Evolutionary conservation across 805 yeast species (phyloP), one percentile per base, ranked within the genome.

Genomic region (Metschnikowia continentalis): DNA sequence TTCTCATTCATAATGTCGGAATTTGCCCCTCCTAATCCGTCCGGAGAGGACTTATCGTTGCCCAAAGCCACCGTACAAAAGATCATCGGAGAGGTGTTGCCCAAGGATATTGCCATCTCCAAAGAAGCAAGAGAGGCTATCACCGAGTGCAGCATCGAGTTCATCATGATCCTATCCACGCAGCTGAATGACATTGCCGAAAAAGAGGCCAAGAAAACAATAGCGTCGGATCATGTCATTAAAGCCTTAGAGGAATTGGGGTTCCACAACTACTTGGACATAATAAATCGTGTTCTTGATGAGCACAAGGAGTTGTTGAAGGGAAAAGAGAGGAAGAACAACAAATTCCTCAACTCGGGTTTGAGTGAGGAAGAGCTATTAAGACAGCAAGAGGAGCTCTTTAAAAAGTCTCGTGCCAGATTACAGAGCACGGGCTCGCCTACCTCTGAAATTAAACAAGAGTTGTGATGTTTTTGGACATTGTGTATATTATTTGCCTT

Each of bases 101-200:
- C 97, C 15, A 72, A 81, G n/a, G 97, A 91, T 63, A 76, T 88
- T 50, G 83, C 91, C 6, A 90, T 92, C 59, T 83, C 96, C 38
- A 88, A 91, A 59, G 98, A 94, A 57, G 96, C 97, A 2, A 77
- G 97, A 51, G 98, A 92, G 62, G 94, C 96, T 41, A 80, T 94
- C 42, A 92, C 96, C 41, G 97, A 94, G 65, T 92, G 97, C 67
- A 90, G 97, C 61, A 90, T 94, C 50, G 97, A 90, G 69, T 92
- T 94, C 66, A 86, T 94, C 53, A 92, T 94, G 96, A 89, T 92
- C 52, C 74, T 92, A 40, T 87, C 97, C 10, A 89, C 96, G 2
- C 96, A 90, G 70, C 86, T 92, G 50, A 91, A 92, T 61, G 98
- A 94, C 55, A 90, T 94, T 57, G 98, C 98, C 1, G 98, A 94